Percentiles rank a stretch among this genome's conserved stretches.
Evolutionary conservation across 2,329 filamentous ascomycete species (phyloP).

Genomic region (Aspergillus phoenicis): DNA sequence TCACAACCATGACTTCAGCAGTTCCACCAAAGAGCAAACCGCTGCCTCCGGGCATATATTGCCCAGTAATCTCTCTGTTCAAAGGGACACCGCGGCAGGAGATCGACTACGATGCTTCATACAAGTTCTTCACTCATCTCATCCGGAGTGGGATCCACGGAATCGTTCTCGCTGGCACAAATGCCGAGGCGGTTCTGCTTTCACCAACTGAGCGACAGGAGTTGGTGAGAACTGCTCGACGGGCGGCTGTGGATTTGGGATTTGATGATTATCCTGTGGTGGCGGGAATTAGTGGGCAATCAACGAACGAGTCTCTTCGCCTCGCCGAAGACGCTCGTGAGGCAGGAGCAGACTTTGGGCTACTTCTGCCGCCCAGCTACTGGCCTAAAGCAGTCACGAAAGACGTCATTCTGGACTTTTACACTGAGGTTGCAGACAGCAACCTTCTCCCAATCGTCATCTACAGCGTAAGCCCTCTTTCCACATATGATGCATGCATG

Average conservation of each 20-base stretch:
- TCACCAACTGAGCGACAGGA: slow-evolving; percentile 44
- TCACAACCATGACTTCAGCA: slow-evolving; percentile 26
- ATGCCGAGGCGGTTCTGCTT: slow-evolving; percentile 51
- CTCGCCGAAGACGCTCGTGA: slow-evolving; percentile 41
- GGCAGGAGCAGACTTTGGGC: slow-evolving; percentile 44
- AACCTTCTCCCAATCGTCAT: slow-evolving; percentile 46
- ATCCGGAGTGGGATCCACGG: slow-evolving; percentile 49
- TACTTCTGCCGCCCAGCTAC: slow-evolving; percentile 46
- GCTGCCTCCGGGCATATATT: slow-evolving; percentile 51
- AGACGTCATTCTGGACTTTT: slow-evolving; percentile 41
- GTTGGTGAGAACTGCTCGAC: slow-evolving; percentile 45
- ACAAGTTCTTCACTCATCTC: slow-evolving; percentile 47
- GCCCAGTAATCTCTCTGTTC: slow-evolving; percentile 53
- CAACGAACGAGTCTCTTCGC: slow-evolving; percentile 47
- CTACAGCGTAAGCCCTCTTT: slow-evolving; percentile 44
- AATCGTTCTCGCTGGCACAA: slow-evolving; percentile 52
- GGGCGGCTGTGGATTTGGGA: slow-evolving; percentile 40
- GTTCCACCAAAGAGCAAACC: slow-evolving; percentile 42
- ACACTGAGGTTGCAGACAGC: slow-evolving; percentile 41
- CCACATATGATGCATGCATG: no score
- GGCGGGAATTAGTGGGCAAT: slow-evolving; percentile 44
- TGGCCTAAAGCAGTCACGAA: slow-evolving; percentile 42
- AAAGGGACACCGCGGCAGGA: slow-evolving; percentile 44
- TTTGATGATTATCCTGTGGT: slow-evolving; percentile 43
- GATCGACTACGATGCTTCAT: slow-evolving; percentile 50